A percentile compares a stretch with the other conserved stretches of the same genome.
phyloP scores from a whole-genome alignment of 2,329 filamentous ascomycete species.

The Alternaria tenuissima region DNA sequence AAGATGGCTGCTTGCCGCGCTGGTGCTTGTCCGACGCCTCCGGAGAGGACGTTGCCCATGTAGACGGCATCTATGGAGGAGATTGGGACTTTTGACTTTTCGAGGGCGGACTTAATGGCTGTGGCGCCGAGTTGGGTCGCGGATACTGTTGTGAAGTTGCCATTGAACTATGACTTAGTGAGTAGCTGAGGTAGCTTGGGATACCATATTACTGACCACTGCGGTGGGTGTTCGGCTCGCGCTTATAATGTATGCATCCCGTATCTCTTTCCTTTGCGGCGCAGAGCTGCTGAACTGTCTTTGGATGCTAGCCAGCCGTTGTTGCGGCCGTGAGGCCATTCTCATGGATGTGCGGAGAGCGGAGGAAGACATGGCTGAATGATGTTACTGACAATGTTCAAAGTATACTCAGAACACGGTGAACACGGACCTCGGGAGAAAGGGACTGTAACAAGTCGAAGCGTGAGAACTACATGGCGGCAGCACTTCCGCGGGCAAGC shows the following conservation, averaged over 20 bases:
- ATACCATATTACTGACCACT: conserved; percentile 66
- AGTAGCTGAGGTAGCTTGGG: not conserved
- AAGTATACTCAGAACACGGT: conserved; percentile 8
- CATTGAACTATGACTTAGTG: conserved; percentile 78
- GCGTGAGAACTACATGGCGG: conserved; percentile 43
- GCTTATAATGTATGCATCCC: conserved; percentile 93
- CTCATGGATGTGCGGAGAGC: conserved; percentile 44
- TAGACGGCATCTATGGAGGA: conserved; percentile 90
- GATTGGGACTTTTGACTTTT: conserved; percentile 82
- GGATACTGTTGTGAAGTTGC: conserved; percentile 81
- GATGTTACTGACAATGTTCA: not conserved
- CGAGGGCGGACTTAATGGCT: conserved; percentile 89
- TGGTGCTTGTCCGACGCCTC: conserved; percentile 83
- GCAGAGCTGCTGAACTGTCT: conserved; percentile 48
- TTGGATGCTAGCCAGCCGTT: conserved; percentile 48
- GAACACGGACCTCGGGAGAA: conserved; percentile 4
- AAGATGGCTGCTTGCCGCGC: conserved; percentile 91
- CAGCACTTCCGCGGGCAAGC: conserved; percentile 23
- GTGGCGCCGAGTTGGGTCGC: conserved; percentile 89
- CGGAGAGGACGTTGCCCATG: conserved; percentile 95
- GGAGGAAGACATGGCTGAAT: conserved; percentile 41
- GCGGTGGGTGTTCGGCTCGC: conserved; percentile 88
- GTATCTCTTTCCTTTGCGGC: conserved; percentile 68
- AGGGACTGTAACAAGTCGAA: conserved; percentile 35
- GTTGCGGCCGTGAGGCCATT: conserved; percentile 49